Base-by-base conservation (phyloP, 2,329 filamentous ascomycete species). In the Alternaria sp. region DNA sequence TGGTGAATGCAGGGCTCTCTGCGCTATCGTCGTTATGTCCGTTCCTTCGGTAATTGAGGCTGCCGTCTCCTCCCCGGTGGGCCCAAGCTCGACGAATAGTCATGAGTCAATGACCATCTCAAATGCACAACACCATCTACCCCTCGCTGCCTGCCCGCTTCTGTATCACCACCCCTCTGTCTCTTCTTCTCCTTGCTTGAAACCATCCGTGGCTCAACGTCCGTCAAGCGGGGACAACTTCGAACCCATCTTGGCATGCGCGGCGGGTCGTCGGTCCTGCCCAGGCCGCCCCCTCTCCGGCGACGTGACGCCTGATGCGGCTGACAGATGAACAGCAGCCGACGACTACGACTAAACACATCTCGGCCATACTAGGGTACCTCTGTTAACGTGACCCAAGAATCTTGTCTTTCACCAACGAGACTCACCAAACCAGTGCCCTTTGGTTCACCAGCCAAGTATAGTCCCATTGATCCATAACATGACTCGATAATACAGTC, bases 1-100 rank as follows among this genome's bases (percentile, higher is more conserved):
- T 50, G 53, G 32, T 36, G 32, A 14, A 36, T 36, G 32, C 58
- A 60, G 53, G 54, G 46, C 32, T 36, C 32, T 12, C 32, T 32
- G 41, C 50, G 55, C 55, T 32, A 55, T 49, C 28, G 12, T 49
- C 43, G 38, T 44, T 28, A 36, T 48, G 30, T 36, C 57, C 57
- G 57, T 38, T 40, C 40, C 25, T 34, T 51, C 57, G 57, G 57
- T 56, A 60, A 57, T 57, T 51, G 45, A 55, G 36, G 20, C 43
- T 34, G 54, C 38, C 58, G 55, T 57, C 55, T 57, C 55, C 55
- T 45, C 55, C n/a, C 55, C 52, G 55, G 48, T 57, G 55, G 55
- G 55, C 55, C 55, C 14, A 36, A 36, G 32, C 32, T 28, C 53
- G 54, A 18, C 45, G 36, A 18, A 14, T 14, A 5, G 22, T 18